These are phyloP conservation scores for Termitomyces heimii DNA, from an alignment of 768 basidiomycete species.

Conservation along the genomic window DNA sequence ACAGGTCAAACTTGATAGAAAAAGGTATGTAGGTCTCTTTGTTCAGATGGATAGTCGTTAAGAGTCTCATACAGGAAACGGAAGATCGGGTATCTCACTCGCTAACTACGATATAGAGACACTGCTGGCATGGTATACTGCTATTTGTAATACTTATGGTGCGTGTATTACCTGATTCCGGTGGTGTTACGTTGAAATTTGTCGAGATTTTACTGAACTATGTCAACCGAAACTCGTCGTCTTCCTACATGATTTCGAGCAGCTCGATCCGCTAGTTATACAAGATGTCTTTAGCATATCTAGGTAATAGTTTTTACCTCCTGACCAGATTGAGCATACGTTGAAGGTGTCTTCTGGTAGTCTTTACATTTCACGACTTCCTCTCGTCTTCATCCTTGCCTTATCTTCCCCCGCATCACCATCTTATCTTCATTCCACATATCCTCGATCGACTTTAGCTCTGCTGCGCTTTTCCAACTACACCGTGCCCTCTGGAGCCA, in stretches of 20 bases:
- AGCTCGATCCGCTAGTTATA: constrained; percentile 54
- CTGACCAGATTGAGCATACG: neutral
- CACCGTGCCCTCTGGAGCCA: constrained; percentile 39
- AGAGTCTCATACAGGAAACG: constrained; percentile 28
- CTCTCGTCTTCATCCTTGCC: constrained; percentile 59
- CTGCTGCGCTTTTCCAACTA: constrained; percentile 50
- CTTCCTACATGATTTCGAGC: constrained; percentile 71
- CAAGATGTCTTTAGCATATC: constrained; percentile 70
- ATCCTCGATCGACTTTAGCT: constrained; percentile 53
- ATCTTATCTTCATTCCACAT: constrained; percentile 54
- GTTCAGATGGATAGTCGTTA: neutral
- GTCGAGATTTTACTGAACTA: constrained; percentile 4
- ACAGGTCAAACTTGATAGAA: constrained; percentile 22
- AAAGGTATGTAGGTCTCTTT: constrained; percentile 14
- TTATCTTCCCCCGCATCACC: constrained; percentile 51
- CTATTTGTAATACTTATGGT: constrained; percentile 33
- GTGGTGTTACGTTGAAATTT: neutral
- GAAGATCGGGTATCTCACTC: constrained; percentile 43
- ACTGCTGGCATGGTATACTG: constrained; percentile 55
- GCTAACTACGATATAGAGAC: constrained; percentile 58
- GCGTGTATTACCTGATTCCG: neutral
- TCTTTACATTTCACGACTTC: constrained; percentile 44
- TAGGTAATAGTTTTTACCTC: constrained; percentile 38
- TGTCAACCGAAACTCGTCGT: constrained; percentile 41
- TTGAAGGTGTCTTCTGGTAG: constrained; percentile 27